Percentiles rank a stretch among this genome's conserved stretches.
phyloP scores from a whole-genome alignment of 2,329 filamentous ascomycete species.

The Dothistroma pini region DNA sequence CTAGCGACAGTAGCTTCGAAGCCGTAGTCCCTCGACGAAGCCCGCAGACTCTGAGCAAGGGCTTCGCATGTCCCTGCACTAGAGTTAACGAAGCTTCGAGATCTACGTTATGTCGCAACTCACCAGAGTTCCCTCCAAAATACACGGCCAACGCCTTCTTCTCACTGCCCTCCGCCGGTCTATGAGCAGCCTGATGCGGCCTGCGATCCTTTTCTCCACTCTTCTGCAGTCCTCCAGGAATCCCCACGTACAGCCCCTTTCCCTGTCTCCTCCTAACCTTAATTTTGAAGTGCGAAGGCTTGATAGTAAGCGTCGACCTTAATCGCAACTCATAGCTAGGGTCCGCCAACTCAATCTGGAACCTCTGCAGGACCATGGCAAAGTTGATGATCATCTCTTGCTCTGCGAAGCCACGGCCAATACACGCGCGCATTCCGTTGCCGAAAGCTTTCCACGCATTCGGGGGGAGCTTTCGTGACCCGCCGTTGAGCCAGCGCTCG shows the following conservation, averaged over 20 bases:
- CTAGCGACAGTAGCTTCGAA: slow-evolving; percentile 55
- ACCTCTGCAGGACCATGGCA: slow-evolving; percentile 64
- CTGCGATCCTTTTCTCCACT: slow-evolving; percentile 21
- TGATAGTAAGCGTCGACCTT: slow-evolving; percentile 58
- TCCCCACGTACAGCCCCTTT: neutral
- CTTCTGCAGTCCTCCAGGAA: slow-evolving; percentile 43
- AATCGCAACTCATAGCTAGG: slow-evolving; percentile 56
- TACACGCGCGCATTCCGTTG: slow-evolving; percentile 66
- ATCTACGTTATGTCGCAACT: slow-evolving; percentile 66
- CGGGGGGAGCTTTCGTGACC: neutral
- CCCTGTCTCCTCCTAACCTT: slow-evolving; percentile 52
- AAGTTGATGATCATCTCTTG: slow-evolving; percentile 60
- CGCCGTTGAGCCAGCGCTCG: slow-evolving; percentile 65
- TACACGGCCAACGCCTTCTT: slow-evolving; percentile 57
- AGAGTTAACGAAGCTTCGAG: slow-evolving; percentile 55
- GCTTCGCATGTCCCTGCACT: slow-evolving; percentile 60
- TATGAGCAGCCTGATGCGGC: slow-evolving; percentile 43
- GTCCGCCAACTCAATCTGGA: slow-evolving; percentile 62
- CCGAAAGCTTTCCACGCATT: slow-evolving; percentile 56
- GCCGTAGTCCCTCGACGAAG: slow-evolving; percentile 57
- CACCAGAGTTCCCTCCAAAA: slow-evolving; percentile 71
- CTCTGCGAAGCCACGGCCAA: slow-evolving; percentile 68
- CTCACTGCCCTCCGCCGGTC: slow-evolving; percentile 32
- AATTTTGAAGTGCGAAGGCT: slow-evolving; percentile 62
- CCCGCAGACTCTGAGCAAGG: slow-evolving; percentile 60